Percentiles rank a stretch among this genome's conserved stretches.
phyloP scores from a whole-genome alignment of 768 basidiomycete genomes.

The Pholiota microspora region DNA sequence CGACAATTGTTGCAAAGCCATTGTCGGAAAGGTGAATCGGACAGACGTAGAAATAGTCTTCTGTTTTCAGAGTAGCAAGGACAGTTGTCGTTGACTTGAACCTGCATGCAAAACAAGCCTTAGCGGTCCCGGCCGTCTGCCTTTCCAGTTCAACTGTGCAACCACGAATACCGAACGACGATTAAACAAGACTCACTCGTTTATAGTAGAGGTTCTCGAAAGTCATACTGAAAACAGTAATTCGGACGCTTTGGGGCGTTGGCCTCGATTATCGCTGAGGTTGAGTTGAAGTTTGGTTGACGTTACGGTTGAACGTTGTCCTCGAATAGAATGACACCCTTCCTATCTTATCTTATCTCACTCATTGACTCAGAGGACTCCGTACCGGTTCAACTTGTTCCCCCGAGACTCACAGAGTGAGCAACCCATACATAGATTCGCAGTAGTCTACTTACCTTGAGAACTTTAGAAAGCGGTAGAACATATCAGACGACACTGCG shows the following conservation, averaged over 20 bases:
- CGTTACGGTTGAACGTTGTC: no score
- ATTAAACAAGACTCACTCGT: conserved; percentile 52
- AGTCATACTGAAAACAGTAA: conserved; percentile 62
- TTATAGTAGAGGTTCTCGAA: conserved; percentile 89
- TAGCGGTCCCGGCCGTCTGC: conserved; percentile 76
- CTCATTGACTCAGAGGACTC: no score
- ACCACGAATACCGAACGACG: not conserved
- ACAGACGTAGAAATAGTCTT: conserved; percentile 88
- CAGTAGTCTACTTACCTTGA: conserved; percentile 4
- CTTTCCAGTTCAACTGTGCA: conserved; percentile 12
- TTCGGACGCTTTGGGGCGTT: no score
- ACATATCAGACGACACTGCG: conserved; percentile 6
- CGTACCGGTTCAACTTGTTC: no score
- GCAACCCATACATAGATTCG: not conserved
- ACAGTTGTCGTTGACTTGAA: conserved; percentile 79
- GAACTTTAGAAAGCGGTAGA: conserved; percentile 8
- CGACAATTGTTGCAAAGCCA: conserved; percentile 64
- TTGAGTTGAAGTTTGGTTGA: no score
- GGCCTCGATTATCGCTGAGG: no score
- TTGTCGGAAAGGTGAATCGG: conserved; percentile 75
- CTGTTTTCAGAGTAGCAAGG: conserved; percentile 77
- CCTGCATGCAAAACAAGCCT: conserved; percentile 79
- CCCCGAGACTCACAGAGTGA: not conserved
- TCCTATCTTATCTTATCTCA: conserved; percentile 15
- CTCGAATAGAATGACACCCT: no score